A percentile compares a stretch with the other conserved stretches of the same genome.
These are phyloP conservation scores for Pleurotus sapidus DNA, from an alignment of 768 basidiomycete genomes.

Conservation along the genomic window DNA sequence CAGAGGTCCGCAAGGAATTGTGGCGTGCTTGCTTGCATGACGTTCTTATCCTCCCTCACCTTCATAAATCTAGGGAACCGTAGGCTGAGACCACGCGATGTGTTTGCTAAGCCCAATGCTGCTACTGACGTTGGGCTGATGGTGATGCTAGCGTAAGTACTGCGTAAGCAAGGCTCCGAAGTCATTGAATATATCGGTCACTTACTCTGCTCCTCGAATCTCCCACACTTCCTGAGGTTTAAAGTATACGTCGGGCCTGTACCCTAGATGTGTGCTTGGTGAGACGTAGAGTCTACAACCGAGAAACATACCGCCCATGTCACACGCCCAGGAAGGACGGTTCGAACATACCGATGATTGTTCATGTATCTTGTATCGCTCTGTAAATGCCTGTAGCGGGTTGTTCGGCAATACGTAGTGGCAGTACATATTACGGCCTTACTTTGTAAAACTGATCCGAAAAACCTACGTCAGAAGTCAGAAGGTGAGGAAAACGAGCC, in stretches of 20 bases:
- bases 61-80: slow-evolving; percentile 88
- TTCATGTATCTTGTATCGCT: slow-evolving; percentile 55
- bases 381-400: slow-evolving; percentile 50
- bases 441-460: slow-evolving; percentile 82
- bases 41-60: slow-evolving; percentile 67
- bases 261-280: slow-evolving; percentile 35
- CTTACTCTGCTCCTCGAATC: slow-evolving; percentile 73
- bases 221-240: slow-evolving; percentile 85
- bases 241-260: slow-evolving; percentile 67
- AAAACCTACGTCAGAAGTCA: slow-evolving; percentile 48
- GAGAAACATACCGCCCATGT: slow-evolving; percentile 52
- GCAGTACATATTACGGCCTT: slow-evolving; percentile 8
- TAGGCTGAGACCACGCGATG: slow-evolving; percentile 67
- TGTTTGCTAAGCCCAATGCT: slow-evolving; percentile 55
- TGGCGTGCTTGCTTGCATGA: slow-evolving; percentile 71
- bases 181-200: slow-evolving; percentile 1
- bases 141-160: slow-evolving; percentile 53
- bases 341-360: slow-evolving; percentile 51
- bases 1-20: slow-evolving; percentile 71
- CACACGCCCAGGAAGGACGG: slow-evolving; percentile 55
- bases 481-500: background rate
- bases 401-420: background rate
- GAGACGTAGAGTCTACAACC: background rate
- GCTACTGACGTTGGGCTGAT: slow-evolving; percentile 84
- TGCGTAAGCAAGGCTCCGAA: slow-evolving; percentile 4